Base-by-base conservation (phyloP, 140 eudicot species). In the Flaveria floridana region DNA sequence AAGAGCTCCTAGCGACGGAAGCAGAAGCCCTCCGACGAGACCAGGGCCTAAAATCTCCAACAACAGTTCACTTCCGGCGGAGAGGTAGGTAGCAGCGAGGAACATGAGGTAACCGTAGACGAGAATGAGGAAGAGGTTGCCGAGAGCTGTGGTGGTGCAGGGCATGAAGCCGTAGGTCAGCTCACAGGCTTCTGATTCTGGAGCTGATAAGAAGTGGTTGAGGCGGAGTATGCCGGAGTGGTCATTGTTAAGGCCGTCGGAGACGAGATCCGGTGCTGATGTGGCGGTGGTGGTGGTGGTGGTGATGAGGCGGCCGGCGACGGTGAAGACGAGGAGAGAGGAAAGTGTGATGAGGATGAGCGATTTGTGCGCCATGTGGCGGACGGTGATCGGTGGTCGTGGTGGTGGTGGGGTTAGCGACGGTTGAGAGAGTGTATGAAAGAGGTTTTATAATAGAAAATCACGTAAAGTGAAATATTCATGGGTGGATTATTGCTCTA, bases 1-100 rank as follows among this genome's bases (percentile, higher is more conserved):
- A 78, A 93, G 93, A 28, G 98, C 97, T 1, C 98, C 98, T 56
- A 93, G 95, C 10, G 81, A 63, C 0, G 98, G 98, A 63, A 93
- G 89, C 72, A 93, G 83, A 7, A 93, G 88, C 0, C 98, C 98
- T 59, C 98, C 98, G 56, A 93, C 84, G 19, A 93, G 66, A 1
- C 98, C 98, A 3, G 98, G 98, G 12, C 98, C 98, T 28, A 93
- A 77, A 65, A 88, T 83, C 71, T 93, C 96, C 58, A 93, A 80
- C 78, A 93, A 73, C 26, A 93, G 83, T 79, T 93, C 98, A 56
- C 98, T 88, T 0, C 97, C 98, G 48, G 69, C 37, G 10, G 98
- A 87, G 63, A 93, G 84, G 71, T 83, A 88, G 2, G 89, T 86
- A 10, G 98, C 97, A 9, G 90, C 97, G 5, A 79, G 78, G 65